Percentiles rank a stretch among this genome's conserved stretches.
These are phyloP conservation scores for Sporothrix humicola DNA, from an alignment of 2,329 filamentous ascomycete species.

Conservation along the genomic window DNA sequence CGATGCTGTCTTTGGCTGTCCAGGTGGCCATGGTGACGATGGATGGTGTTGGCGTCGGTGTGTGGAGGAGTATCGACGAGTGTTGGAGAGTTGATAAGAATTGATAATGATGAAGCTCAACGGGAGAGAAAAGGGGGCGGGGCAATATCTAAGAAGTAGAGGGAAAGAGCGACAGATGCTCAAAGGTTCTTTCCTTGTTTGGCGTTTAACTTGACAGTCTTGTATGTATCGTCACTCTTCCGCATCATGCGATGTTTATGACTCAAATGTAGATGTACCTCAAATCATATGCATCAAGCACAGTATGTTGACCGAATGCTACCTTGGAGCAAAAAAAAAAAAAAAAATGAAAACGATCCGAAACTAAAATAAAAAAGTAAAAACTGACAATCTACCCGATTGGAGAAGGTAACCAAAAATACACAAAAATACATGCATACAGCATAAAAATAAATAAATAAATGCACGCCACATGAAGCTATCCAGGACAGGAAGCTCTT, in stretches of 20 bases:
- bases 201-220: not conserved
- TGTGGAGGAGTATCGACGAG: not conserved
- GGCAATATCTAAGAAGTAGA: not conserved
- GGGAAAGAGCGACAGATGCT: not conserved
- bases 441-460: not conserved
- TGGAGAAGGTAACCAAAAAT: not conserved
- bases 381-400: not conserved
- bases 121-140: not conserved
- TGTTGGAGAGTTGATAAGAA: not conserved
- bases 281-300: no score
- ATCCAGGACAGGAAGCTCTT: not conserved
- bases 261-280: not conserved
- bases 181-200: not conserved
- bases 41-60: not conserved
- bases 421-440: not conserved
- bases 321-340: not conserved
- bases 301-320: no score
- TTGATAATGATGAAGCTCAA: not conserved
- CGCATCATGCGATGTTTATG: not conserved
- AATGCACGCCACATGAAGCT: not conserved
- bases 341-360: not conserved
- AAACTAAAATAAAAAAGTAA: not conserved
- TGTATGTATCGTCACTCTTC: not conserved
- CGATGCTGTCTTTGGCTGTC: slow-evolving; percentile 33
- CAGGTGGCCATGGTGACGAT: slow-evolving; percentile 6